Conservation (phyloP, 345 rosid species). For the Chamaenerion angustifolium region DNA sequence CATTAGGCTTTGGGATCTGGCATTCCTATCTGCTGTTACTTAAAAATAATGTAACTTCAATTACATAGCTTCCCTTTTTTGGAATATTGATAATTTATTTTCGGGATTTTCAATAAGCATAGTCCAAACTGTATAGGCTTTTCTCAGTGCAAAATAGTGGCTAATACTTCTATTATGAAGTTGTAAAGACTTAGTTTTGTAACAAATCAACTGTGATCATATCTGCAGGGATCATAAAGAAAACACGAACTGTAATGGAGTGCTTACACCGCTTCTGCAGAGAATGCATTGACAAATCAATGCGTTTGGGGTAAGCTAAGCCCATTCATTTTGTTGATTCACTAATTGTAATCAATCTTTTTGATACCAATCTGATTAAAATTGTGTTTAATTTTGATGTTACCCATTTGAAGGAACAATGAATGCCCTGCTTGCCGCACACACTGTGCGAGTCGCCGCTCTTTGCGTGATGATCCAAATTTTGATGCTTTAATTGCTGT, state of each 20-base stretch:
- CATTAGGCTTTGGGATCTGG: too few species aligned
- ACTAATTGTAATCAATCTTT: too few species aligned
- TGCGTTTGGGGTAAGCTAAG: slow-evolving; percentile 75
- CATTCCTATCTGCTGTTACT: too few species aligned
- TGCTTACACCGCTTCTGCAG: slow-evolving; percentile 92
- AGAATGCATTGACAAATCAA: slow-evolving; percentile 94
- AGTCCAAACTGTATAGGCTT: too few species aligned
- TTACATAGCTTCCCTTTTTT: too few species aligned
- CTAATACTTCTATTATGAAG: too few species aligned
- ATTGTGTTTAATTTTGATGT: slow-evolving; percentile 7
- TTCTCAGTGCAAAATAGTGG: too few species aligned
- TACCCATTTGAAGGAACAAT: slow-evolving; percentile 54
- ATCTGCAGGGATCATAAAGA: slow-evolving; percentile 74
- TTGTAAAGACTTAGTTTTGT: too few species aligned
- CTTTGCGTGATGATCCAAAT: slow-evolving; percentile 86
- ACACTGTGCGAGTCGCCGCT: slow-evolving; percentile 94
- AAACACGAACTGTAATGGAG: slow-evolving; percentile 90
- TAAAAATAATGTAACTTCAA: too few species aligned
- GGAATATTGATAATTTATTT: too few species aligned
- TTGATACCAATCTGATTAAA: background rate
- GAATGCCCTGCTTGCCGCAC: slow-evolving; percentile 99
- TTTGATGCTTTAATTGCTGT: slow-evolving; percentile 82
- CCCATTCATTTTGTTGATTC: too few species aligned
- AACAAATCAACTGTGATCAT: background rate
- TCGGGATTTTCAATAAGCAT: too few species aligned